Evolutionary conservation across 176 grass and related monocot genomes (phyloP).

Genomic region (Musa acuminata): DNA sequence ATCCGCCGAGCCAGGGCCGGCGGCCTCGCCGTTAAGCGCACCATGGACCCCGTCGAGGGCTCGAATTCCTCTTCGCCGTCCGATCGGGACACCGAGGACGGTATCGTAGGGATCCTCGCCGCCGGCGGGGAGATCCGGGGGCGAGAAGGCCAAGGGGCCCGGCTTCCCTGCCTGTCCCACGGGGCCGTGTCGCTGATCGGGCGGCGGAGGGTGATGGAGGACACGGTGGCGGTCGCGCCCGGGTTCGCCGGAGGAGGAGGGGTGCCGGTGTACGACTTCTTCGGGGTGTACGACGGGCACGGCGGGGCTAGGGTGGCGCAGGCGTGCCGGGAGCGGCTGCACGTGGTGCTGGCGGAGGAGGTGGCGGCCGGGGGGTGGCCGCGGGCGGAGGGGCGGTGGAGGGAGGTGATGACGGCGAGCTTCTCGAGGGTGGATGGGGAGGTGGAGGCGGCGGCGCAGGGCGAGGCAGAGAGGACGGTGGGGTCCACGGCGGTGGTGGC

Average conservation of each 20-base stretch:
- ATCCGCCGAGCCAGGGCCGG: background rate
- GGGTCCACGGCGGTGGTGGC: conserved; percentile 38
- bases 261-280: conserved; percentile 14
- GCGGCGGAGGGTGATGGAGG: conserved; percentile 42
- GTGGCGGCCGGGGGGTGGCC: conserved; percentile 8
- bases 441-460: background rate
- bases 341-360: conserved; percentile 61
- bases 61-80: background rate
- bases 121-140: conserved; percentile 19
- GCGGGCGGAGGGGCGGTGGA: conserved; percentile 21
- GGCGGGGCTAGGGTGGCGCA: conserved; percentile 26
- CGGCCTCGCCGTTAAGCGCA: background rate
- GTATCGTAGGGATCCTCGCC: conserved; percentile 26
- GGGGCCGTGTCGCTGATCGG: conserved; percentile 34
- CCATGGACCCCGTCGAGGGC: background rate
- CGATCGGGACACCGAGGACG: background rate
- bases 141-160: background rate
- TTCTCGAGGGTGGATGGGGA: conserved; percentile 32
- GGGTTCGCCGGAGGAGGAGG: background rate
- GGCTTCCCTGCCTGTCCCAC: conserved; percentile 3
- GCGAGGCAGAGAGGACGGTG: conserved; percentile 7
- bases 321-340: conserved; percentile 42
- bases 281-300: conserved; percentile 39
- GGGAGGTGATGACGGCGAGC: conserved; percentile 19
- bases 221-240: conserved; percentile 27